Base-by-base conservation (phyloP, 2,329 filamentous ascomycete species). In the Basipetospora chlamydospora region DNA sequence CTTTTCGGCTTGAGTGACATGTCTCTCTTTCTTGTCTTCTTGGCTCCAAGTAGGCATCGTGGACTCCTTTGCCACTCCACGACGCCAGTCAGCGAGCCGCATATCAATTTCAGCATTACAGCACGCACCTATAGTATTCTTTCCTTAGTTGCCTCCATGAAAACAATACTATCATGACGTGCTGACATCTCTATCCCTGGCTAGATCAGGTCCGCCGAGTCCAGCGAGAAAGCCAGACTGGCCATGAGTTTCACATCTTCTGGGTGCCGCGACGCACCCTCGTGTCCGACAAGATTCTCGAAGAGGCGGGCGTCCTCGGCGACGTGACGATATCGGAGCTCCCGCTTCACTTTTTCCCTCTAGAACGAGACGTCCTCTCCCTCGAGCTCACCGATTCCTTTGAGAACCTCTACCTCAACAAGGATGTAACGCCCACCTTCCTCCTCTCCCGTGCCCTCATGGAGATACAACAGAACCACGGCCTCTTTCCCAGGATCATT, bases 181-280 rank as follows among this genome's bases (percentile, higher is more conserved):
- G 64, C 73, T 80, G 58, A 80, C 68, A 69, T 39, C n/a, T 25
- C 9, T 38, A 43, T 49, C 35, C 52, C 16, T 26, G n/a, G 40
- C 25, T 28, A 95, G 88, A 83, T 47, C 86, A 96, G 63, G 86
- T 96, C 48, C 88, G 87, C 56, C 78, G 83, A 42, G 67, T 96
- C 40, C 84, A 88, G 49, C 80, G 80, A 50, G 85, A 90, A 56
- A 87, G 81, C 53, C 80, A 85, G 50, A 83, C 79, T 32, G 83
- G 86, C 46, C 90, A 98, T 70, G 88, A 98, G 49, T 94, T 96
- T 54, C 88, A 87, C 43, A 80, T 98, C 47, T 88, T 95, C 54
- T 96, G 90, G 83, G 82, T 93, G 28, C 88, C 92, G 5, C 77
- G 90, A 40, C 80, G 90, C 42, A 96, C 90, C 4, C 66, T 93